Percentiles rank a stretch among this genome's conserved stretches.
Evolutionary conservation across 2,329 filamentous ascomycete genomes (phyloP).

Genomic region (Penicillium sp.): DNA sequence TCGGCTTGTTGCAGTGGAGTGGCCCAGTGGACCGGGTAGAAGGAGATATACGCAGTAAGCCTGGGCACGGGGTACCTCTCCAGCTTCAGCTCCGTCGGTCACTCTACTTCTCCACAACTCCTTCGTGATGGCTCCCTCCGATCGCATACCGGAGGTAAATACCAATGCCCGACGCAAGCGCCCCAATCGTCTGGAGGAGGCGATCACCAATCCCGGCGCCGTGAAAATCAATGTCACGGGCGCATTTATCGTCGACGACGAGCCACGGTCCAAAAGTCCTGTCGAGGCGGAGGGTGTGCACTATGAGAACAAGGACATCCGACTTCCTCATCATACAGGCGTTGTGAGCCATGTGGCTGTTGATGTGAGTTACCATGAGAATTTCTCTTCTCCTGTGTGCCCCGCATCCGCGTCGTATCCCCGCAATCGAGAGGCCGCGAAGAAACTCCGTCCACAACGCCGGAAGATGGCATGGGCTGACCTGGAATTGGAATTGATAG

Average conservation of each 20-base stretch:
- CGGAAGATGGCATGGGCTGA: neutral
- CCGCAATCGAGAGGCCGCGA: constrained; percentile 25
- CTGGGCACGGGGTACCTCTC: constrained; percentile 38
- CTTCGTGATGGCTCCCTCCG: constrained; percentile 35
- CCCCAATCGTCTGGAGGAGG: constrained; percentile 38
- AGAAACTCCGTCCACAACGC: neutral
- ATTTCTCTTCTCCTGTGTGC: constrained; percentile 11
- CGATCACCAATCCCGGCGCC: constrained; percentile 61
- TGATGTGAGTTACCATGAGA: constrained; percentile 64
- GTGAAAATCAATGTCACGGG: constrained; percentile 96
- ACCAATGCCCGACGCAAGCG: constrained; percentile 26
- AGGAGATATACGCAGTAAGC: constrained; percentile 49
- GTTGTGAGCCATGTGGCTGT: constrained; percentile 96
- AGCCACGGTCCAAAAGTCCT: constrained; percentile 52
- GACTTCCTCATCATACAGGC: constrained; percentile 91
- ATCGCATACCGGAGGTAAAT: constrained; percentile 22
- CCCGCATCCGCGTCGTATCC: constrained; percentile 25
- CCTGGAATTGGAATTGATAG: constrained; percentile 46
- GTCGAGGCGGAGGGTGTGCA: constrained; percentile 58
- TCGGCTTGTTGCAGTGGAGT: constrained; percentile 14
- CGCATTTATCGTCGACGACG: constrained; percentile 92
- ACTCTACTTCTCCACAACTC: constrained; percentile 22
- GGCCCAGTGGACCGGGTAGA: constrained; percentile 31
- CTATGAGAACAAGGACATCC: constrained; percentile 85
- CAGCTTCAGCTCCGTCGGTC: constrained; percentile 6